These are phyloP conservation scores for Trichoderma hamatum DNA, from an alignment of 2,329 filamentous ascomycete species.

Conservation along the genomic window DNA sequence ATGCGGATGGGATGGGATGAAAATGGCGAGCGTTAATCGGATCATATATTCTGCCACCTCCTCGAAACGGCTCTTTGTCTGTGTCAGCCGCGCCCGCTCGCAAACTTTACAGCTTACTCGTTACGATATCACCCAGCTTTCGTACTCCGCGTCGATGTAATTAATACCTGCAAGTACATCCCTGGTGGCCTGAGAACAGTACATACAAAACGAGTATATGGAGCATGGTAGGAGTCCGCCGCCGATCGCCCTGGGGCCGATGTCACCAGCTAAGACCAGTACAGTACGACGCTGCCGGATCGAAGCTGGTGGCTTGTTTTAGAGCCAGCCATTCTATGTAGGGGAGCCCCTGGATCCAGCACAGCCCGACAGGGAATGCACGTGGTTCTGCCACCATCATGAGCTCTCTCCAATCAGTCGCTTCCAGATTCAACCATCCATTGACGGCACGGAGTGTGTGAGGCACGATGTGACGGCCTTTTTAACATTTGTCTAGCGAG, in stretches of 20 bases:
- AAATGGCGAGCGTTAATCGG: neutral
- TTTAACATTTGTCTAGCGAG: neutral
- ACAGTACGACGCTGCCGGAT: slow-evolving; percentile 15
- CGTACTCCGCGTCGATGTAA: neutral
- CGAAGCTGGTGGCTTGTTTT: slow-evolving; percentile 23
- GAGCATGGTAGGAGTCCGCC: neutral
- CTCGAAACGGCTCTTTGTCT: neutral
- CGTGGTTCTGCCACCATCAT: slow-evolving; percentile 19
- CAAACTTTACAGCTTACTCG: slow-evolving; percentile 12
- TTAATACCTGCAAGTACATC: neutral
- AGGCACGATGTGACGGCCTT: slow-evolving; percentile 9
- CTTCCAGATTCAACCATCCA: neutral
- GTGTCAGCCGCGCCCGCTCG: slow-evolving; percentile 7
- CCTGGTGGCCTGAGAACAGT: neutral
- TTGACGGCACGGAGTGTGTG: neutral
- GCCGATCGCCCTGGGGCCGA: slow-evolving; percentile 8
- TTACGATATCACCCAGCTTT: neutral
- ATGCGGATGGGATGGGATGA: neutral
- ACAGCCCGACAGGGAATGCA: slow-evolving; percentile 19
- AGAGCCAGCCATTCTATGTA: neutral
- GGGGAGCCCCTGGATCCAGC: slow-evolving; percentile 24
- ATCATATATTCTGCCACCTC: neutral
- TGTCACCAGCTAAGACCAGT: slow-evolving; percentile 1
- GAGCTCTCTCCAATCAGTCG: slow-evolving; percentile 7
- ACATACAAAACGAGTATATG: neutral